Evolutionary conservation across 2,329 filamentous ascomycete genomes (phyloP), one percentile per base, ranked within the genome.

Genomic region (Fusarium sp.): DNA sequence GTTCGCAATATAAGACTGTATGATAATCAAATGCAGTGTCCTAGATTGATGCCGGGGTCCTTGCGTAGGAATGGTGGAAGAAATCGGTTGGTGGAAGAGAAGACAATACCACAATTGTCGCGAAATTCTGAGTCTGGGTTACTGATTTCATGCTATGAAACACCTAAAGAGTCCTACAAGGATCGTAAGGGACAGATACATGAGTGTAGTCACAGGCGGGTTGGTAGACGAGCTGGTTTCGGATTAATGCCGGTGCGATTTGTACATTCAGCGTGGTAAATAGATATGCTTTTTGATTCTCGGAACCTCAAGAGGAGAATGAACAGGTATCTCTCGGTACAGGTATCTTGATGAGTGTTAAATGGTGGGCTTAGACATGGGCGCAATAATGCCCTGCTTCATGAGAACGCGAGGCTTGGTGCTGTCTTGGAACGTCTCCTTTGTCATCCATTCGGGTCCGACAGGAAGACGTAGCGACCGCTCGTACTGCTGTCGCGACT

Each of bases 371-470:
- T 92, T 95, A 62, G 91, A 90, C 88, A 99, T 93, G 41, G 96
- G 93, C 75, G 90, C 88, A 80, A 99, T 94, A 72, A 97, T 87
- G 48, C 96, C 96, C 82, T 95, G 93, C 85, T 97, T 98, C 79
- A 97, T 85, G 80, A 98, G 85, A 71, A 98, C 88, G 75, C 94
- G 90, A 62, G 96, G 96, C 87, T 95, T 97, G 64, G 93, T 97
- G 66, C 89, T 89, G 74, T 92, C 90, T 85, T 98, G 95, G 87
- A 96, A 96, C 13, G 92, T 94, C 84, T 94, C 90, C 88, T 97
- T 98, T n/a, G 95, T 98, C 73, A 91, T 90, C 95, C 95, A 99
- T 81, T 99, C 95, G 15, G 92, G 94, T 2, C 96, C 96, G 65
- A 98, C 89, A 2, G 96, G 96, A 72, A 98, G 82, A 44, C 95